Evolutionary conservation across 768 basidiomycete species (phyloP).

Genomic region (Suillus americanus): DNA sequence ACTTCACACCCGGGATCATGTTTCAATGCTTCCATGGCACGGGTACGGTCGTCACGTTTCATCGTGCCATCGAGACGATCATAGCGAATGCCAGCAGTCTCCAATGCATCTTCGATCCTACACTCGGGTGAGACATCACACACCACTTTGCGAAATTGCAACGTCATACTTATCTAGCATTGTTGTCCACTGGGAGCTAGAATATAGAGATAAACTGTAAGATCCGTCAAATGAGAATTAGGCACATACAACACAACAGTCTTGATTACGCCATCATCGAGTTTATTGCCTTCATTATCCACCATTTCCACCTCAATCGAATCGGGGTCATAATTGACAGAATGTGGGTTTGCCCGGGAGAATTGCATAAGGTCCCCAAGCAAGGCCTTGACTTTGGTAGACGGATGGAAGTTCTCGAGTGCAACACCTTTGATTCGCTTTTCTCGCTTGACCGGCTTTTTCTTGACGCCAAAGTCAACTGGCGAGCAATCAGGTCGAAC

Average conservation of each 20-base stretch:
- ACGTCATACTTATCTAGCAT: conserved; percentile 84
- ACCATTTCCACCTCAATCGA: conserved; percentile 75
- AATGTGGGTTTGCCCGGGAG: conserved; percentile 83
- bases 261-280: conserved; percentile 76
- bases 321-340: conserved; percentile 79
- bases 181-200: conserved; percentile 89
- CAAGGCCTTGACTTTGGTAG: conserved; percentile 87
- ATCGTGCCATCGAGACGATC: conserved; percentile 96
- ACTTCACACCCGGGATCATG: conserved; percentile 90
- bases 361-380: conserved; percentile 77
- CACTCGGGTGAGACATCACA: conserved; percentile 7
- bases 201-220: conserved; percentile 11
- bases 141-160: background rate
- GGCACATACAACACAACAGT: conserved; percentile 90
- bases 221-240: conserved; percentile 15
- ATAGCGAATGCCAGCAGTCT: conserved; percentile 78
- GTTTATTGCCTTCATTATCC: conserved; percentile 66
- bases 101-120: conserved; percentile 88
- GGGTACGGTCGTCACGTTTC: conserved; percentile 91
- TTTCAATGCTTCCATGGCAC: conserved; percentile 91
- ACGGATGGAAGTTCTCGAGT: conserved; percentile 64
- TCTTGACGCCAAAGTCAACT: conserved; percentile 49
- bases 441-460: conserved; percentile 64
- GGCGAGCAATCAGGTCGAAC: conserved; percentile 59
- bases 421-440: conserved; percentile 57